phyloP scores from a whole-genome alignment of 139 green algal genomes.

The Asterochloris erici region DNA sequence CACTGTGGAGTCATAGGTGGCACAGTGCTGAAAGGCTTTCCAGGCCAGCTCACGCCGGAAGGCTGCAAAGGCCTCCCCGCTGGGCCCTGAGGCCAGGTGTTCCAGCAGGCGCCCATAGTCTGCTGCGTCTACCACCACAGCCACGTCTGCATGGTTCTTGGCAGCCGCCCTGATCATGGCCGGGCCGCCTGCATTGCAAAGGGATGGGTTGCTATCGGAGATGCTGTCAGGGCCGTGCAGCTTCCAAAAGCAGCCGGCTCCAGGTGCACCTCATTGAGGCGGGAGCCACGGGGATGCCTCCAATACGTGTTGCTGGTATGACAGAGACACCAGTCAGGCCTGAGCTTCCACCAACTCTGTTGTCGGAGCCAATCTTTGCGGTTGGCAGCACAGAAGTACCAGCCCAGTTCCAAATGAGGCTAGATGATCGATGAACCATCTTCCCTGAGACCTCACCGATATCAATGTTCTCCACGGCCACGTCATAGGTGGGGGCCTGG shows the following conservation, averaged over 20 bases:
- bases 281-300: no score
- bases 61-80: slow-evolving; percentile 13
- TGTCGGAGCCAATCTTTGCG: no score
- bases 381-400: no score
- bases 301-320: no score
- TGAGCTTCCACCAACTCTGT: no score
- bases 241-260: no score
- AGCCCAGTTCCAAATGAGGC: no score
- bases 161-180: slow-evolving; percentile 95
- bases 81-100: slow-evolving; percentile 33
- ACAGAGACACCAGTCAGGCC: no score
- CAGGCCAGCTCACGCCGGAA: slow-evolving; percentile 86
- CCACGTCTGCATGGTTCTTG: slow-evolving; percentile 86
- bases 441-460: slow-evolving; percentile 57
- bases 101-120: slow-evolving; percentile 85
- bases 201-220: background rate
- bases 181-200: slow-evolving; percentile 63
- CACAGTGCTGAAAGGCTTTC: slow-evolving; percentile 98
- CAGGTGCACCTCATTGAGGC: no score
- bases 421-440: no score
- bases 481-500: slow-evolving; percentile 66
- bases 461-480: slow-evolving; percentile 98
- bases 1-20: slow-evolving; percentile 88
- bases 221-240: no score
- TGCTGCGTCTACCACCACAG: slow-evolving; percentile 81